Conservation (phyloP, 2,329 filamentous ascomycete genomes). For the Trichoderma gracile region DNA sequence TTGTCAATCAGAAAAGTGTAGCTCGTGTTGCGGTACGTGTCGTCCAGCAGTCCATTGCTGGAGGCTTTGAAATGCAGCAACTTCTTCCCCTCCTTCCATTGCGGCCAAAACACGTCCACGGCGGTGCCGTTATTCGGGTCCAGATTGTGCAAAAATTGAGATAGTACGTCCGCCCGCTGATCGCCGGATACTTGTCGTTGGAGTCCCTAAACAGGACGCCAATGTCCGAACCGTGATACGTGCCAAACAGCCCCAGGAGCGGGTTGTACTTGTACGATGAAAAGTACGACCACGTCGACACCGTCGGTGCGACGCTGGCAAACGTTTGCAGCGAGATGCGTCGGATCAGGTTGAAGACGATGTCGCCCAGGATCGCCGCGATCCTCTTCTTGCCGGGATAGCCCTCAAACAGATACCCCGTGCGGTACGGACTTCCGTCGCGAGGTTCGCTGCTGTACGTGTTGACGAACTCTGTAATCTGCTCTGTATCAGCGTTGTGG, state of each 20-base stretch:
- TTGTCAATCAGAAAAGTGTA: slow-evolving; percentile 34
- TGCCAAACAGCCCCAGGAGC: slow-evolving; percentile 63
- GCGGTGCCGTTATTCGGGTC: slow-evolving; percentile 64
- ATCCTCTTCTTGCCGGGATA: slow-evolving; percentile 78
- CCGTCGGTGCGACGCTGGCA: slow-evolving; percentile 49
- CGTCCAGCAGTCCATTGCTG: slow-evolving; percentile 36
- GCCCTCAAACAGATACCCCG: slow-evolving; percentile 63
- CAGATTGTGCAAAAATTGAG: slow-evolving; percentile 69
- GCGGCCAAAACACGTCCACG: slow-evolving; percentile 43
- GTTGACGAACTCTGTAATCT: slow-evolving; percentile 59
- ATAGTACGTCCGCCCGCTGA: slow-evolving; percentile 67
- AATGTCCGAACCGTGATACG: slow-evolving; percentile 71
- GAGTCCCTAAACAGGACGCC: slow-evolving; percentile 66
- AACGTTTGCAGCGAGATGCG: slow-evolving; percentile 60
- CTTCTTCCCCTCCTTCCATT: slow-evolving; percentile 46
- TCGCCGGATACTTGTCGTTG: slow-evolving; percentile 60
- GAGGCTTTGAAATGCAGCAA: slow-evolving; percentile 50
- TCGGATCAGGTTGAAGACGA: slow-evolving; percentile 71
- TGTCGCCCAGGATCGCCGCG: slow-evolving; percentile 72
- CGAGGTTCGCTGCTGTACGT: slow-evolving; percentile 60
- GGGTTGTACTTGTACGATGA: slow-evolving; percentile 70
- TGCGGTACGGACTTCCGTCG: slow-evolving; percentile 72
- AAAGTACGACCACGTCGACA: slow-evolving; percentile 74
- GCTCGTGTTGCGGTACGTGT: slow-evolving; percentile 42
- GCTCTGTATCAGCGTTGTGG: slow-evolving; percentile 49